Conservation (phyloP, 768 basidiomycete genomes). For the Serpula lacrymans region DNA sequence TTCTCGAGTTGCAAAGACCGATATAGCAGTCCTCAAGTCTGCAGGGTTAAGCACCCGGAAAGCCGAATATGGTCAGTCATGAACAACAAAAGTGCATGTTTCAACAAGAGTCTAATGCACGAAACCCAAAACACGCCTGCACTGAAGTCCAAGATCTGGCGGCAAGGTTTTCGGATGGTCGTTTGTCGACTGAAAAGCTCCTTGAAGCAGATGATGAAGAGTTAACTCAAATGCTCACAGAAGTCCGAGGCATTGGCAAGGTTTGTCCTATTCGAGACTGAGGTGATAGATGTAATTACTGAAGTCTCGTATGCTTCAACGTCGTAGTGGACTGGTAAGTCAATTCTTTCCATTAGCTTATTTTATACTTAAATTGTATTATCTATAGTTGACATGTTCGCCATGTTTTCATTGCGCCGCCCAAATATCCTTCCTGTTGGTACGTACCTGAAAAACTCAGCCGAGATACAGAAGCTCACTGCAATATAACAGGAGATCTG, state of each 20-base stretch:
- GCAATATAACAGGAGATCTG: conserved; percentile 57
- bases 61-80: conserved; percentile 75
- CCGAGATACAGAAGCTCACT: conserved; percentile 3
- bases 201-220: conserved; percentile 72
- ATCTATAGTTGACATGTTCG: conserved; percentile 82
- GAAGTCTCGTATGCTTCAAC: conserved; percentile 5
- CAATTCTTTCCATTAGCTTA: conserved; percentile 1
- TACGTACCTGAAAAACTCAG: conserved; percentile 22
- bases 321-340: conserved; percentile 59
- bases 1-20: conserved; percentile 58
- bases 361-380: conserved; percentile 6
- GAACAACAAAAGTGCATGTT: background rate
- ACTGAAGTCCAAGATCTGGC: conserved; percentile 73
- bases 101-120: background rate
- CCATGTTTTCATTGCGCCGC: conserved; percentile 82
- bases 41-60: conserved; percentile 85
- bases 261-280: conserved; percentile 39
- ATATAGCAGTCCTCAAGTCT: conserved; percentile 54
- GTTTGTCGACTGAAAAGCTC: conserved; percentile 71
- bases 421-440: conserved; percentile 75
- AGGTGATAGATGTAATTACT: too few relatives aligned
- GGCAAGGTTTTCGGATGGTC: conserved; percentile 73
- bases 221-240: conserved; percentile 68
- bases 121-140: background rate
- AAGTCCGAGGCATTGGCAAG: conserved; percentile 76